A percentile compares a stretch with the other conserved stretches of the same genome.
These are phyloP conservation scores for Microdochium trichocladiopsis DNA, from an alignment of 2,329 filamentous ascomycete species.

Conservation along the genomic window DNA sequence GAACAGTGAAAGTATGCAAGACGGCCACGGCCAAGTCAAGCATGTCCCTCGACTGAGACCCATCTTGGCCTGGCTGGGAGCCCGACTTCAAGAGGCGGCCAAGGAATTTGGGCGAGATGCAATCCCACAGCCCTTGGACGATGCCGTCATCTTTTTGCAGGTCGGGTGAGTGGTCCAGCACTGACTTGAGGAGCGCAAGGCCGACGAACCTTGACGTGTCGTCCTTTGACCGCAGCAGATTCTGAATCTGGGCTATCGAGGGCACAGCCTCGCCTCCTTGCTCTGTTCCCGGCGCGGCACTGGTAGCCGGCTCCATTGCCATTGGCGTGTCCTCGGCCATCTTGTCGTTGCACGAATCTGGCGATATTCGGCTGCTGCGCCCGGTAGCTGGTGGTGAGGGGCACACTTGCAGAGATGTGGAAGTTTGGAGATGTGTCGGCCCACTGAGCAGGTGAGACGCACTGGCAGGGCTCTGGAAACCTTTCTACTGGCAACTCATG, in stretches of 20 bases:
- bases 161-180: constrained; percentile 53
- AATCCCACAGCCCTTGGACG: constrained; percentile 48
- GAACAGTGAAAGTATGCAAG: constrained; percentile 51
- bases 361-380: too few relatives aligned
- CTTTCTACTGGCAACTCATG: too few relatives aligned
- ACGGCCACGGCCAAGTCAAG: constrained; percentile 56
- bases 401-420: too few relatives aligned
- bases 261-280: background rate
- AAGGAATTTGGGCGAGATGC: constrained; percentile 55
- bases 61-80: constrained; percentile 28
- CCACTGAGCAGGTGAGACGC: too few relatives aligned
- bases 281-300: background rate
- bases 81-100: constrained; percentile 55
- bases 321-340: too few relatives aligned
- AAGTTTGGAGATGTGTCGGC: too few relatives aligned
- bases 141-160: constrained; percentile 38
- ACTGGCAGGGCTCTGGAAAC: too few relatives aligned
- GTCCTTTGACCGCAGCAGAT: constrained; percentile 50
- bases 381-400: too few relatives aligned
- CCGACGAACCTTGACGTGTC: constrained; percentile 65
- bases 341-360: too few relatives aligned
- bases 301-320: too few relatives aligned
- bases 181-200: constrained; percentile 57
- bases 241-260: constrained; percentile 41
- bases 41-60: constrained; percentile 48